These are phyloP conservation scores for Zygosaccharomyces pseudobailii DNA, from an alignment of 1,139 yeast genomes.

Conservation along the genomic window DNA sequence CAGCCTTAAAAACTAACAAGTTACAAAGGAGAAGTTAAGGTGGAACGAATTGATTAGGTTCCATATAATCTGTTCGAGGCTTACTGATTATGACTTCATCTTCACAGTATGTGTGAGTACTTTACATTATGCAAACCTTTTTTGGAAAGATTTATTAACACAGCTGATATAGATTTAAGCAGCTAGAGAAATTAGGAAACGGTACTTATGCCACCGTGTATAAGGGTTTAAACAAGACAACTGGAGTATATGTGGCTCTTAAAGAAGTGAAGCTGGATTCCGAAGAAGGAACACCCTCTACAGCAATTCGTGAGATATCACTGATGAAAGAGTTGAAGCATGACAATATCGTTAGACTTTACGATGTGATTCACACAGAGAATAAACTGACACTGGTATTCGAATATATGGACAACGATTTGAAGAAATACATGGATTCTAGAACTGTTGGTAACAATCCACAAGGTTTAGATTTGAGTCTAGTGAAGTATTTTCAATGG, in stretches of 20 bases:
- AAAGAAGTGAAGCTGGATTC: slow-evolving; percentile 93
- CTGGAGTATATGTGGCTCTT: slow-evolving; percentile 90
- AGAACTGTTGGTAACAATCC: slow-evolving; percentile 30
- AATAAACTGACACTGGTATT: slow-evolving; percentile 90
- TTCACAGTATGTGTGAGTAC: slow-evolving; percentile 19
- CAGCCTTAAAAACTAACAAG: not conserved
- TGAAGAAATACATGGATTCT: slow-evolving; percentile 90
- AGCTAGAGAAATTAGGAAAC: slow-evolving; percentile 87
- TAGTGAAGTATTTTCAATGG: slow-evolving; percentile 88
- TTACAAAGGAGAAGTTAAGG: not conserved
- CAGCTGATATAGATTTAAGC: slow-evolving; percentile 27
- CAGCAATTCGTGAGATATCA: slow-evolving; percentile 95
- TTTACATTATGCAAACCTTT: not conserved
- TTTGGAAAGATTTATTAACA: not conserved
- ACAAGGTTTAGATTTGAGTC: slow-evolving; percentile 50
- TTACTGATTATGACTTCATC: slow-evolving; percentile 21
- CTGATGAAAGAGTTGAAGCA: slow-evolving; percentile 94
- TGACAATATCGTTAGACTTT: slow-evolving; percentile 86
- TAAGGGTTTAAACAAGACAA: slow-evolving; percentile 86
- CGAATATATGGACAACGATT: slow-evolving; percentile 89
- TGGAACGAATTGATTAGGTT: slow-evolving; percentile 1
- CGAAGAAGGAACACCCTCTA: slow-evolving; percentile 97
- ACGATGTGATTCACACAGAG: slow-evolving; percentile 95
- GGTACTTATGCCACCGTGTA: slow-evolving; percentile 98
- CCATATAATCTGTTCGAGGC: not conserved